Conservation (phyloP, 176 grass and related monocot species). For the Oryza brachyantha region DNA sequence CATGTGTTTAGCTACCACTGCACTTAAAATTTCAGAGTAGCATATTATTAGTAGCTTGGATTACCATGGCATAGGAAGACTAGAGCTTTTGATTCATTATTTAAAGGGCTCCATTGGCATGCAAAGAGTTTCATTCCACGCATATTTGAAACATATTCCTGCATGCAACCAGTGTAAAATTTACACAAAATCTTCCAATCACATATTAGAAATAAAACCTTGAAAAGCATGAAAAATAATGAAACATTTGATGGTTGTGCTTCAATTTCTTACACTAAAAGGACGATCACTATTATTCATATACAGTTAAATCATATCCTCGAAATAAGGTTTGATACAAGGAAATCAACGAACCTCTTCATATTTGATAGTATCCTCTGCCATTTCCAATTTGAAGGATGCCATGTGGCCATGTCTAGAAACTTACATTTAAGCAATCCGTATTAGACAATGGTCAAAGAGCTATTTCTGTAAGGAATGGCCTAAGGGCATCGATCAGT, state of each 20-base stretch:
- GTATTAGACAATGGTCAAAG: neutral
- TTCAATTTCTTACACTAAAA: neutral
- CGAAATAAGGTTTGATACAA: neutral
- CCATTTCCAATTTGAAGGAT: constrained; percentile 17
- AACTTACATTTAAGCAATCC: neutral
- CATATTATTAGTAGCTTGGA: neutral
- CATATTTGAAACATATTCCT: constrained; percentile 57
- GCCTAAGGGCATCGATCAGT: too few species aligned
- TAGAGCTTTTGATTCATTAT: constrained; percentile 55
- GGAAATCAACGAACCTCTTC: constrained; percentile 47
- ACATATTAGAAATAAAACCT: neutral
- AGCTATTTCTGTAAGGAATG: too few species aligned
- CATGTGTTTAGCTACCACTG: neutral
- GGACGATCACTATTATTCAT: neutral
- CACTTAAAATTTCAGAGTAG: neutral
- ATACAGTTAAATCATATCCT: neutral
- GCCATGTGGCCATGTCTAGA: neutral
- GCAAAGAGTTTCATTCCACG: constrained; percentile 54
- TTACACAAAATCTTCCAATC: neutral
- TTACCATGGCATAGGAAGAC: constrained; percentile 81
- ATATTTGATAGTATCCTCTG: constrained; percentile 39
- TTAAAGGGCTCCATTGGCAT: constrained; percentile 57
- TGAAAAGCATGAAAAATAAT: neutral
- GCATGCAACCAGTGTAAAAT: neutral
- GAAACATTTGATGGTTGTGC: neutral